Base-by-base conservation (phyloP, 495 filamentous ascomycete genomes). In the Xylaria curta region DNA sequence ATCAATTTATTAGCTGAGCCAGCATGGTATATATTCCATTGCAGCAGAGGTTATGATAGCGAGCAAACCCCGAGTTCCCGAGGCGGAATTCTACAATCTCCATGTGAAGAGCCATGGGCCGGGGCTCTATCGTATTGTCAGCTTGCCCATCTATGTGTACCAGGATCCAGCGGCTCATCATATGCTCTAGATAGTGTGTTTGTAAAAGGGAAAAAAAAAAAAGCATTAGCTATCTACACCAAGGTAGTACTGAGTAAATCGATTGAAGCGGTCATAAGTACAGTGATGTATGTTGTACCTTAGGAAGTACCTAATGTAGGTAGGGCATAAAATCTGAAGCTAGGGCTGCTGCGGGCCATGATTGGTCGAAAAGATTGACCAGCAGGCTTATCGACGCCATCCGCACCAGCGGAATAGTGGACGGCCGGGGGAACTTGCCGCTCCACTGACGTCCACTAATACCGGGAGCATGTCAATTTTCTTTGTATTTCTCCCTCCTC, bases 401-500 rank as follows among this genome's bases (percentile, higher is more conserved):
- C 60, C 60, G 60, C 60, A 33, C 60, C 21, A 42, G 60, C 60
- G 60, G 60, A 63, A 63, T 44, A 63, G 60, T 38, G 60, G 60
- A 63, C 21, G 38, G 12, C 60, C n/a, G 38, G 60, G 60, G 59
- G 36, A n/a, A n/a, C 60, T 44, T 28, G 38, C 59, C 28, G 28
- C 28, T 21, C 59, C 36, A 62, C 59, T 42, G n/a, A 17, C 21
- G 36, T 44, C 36, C 58, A 38, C 58, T 60, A 38, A 1, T n/a
- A 49, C 17, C 19, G 9, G 9, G 24, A 66, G 21, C 36, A 54
- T 21, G 31, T 58, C 65, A 58, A 44, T 59, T 68, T 68, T 69
- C 54, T 28, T 40, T 31, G 26, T n/a, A 42, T 31, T 46, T 51
- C 21, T 46, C 59, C 9, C 17, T 47, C 59, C 24, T 42, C 31